A percentile compares a stretch with the other conserved stretches of the same genome.
Evolutionary conservation across 345 rosid genomes (phyloP).

Genomic region (Euclidium syriacum): DNA sequence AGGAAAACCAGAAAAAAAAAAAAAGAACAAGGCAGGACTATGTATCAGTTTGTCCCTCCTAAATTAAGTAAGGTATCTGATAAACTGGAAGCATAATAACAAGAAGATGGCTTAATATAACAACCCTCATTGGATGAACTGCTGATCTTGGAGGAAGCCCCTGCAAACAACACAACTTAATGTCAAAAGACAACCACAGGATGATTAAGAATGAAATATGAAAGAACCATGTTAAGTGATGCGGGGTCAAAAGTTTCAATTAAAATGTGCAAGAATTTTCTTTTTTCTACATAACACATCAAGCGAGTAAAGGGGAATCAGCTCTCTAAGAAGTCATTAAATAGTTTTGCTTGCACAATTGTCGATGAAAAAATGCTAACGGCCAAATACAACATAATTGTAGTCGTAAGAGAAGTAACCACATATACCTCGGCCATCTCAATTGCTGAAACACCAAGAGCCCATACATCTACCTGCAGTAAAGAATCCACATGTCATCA

Average conservation of each 20-base stretch:
- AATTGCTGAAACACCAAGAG: slow-evolving; percentile 98
- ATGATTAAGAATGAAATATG: slow-evolving; percentile 1
- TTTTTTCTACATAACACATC: neutral
- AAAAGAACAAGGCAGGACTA: neutral
- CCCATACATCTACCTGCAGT: slow-evolving; percentile 97
- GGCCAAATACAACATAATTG: slow-evolving; percentile 3
- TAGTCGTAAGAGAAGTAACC: slow-evolving; percentile 1
- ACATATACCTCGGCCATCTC: slow-evolving; percentile 97
- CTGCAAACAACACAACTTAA: slow-evolving; percentile 34
- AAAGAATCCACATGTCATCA: slow-evolving; percentile 13
- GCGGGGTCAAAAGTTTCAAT: neutral
- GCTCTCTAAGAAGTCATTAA: neutral
- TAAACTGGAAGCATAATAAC: slow-evolving; percentile 9
- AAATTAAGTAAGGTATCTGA: slow-evolving; percentile 3
- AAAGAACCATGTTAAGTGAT: neutral
- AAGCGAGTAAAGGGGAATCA: neutral
- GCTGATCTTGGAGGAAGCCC: slow-evolving; percentile 98
- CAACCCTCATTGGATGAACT: slow-evolving; percentile 99
- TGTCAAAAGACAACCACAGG: slow-evolving; percentile 3
- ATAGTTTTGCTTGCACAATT: neutral
- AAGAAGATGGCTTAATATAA: slow-evolving; percentile 35
- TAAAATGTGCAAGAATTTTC: neutral
- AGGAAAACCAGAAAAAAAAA: neutral
- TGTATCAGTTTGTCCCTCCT: slow-evolving; percentile 1
- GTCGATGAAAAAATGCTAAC: neutral